phyloP scores from a whole-genome alignment of 2,329 filamentous ascomycete genomes.

The Paecilomyces sp. region DNA sequence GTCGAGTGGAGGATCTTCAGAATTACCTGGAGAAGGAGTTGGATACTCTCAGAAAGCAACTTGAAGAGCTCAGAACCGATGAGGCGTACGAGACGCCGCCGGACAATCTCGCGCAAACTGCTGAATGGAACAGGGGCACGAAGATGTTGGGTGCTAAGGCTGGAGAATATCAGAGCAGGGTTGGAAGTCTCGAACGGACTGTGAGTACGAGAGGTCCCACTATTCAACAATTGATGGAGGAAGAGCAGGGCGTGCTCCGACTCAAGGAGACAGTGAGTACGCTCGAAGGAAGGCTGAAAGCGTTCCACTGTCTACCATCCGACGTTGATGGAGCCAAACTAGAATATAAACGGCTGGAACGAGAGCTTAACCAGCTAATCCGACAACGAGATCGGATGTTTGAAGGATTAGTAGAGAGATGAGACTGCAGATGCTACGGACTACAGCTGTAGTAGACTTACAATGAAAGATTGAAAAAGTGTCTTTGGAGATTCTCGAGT shows the following conservation, averaged over 20 bases:
- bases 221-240: slow-evolving; percentile 47
- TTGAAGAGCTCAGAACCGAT: slow-evolving; percentile 24
- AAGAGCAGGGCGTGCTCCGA: slow-evolving; percentile 53
- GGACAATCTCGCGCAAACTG: slow-evolving; percentile 61
- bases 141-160: slow-evolving; percentile 61
- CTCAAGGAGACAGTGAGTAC: slow-evolving; percentile 55
- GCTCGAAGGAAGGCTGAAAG: slow-evolving; percentile 59
- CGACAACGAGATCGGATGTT: slow-evolving; percentile 65
- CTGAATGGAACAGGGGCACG: slow-evolving; percentile 63
- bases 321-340: slow-evolving; percentile 61
- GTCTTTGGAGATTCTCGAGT: not conserved
- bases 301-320: slow-evolving; percentile 66
- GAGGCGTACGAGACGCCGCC: slow-evolving; percentile 47
- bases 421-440: not conserved
- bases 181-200: slow-evolving; percentile 34
- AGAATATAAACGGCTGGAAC: slow-evolving; percentile 62
- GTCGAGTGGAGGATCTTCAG: slow-evolving; percentile 51
- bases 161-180: slow-evolving; percentile 57
- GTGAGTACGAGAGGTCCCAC: slow-evolving; percentile 19
- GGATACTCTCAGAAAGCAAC: slow-evolving; percentile 19
- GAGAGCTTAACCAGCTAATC: slow-evolving; percentile 56
- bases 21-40: slow-evolving; percentile 49
- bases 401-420: slow-evolving; percentile 57
- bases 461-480: not conserved
- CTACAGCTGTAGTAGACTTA: not conserved